Conservation (phyloP, 345 rosid genomes). For the Moricandia moricandioides region DNA sequence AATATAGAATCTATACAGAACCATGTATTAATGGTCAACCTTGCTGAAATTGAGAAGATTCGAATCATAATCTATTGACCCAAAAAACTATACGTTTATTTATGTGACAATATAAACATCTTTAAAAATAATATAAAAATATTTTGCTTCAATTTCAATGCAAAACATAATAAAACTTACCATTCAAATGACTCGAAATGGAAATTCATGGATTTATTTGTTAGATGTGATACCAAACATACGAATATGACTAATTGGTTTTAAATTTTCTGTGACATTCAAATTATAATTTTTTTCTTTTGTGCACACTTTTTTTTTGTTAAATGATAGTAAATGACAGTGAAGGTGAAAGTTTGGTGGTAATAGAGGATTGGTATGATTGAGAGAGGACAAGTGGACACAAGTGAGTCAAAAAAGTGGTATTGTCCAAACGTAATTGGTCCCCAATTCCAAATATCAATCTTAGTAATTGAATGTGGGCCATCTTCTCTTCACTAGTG, state of each 20-base stretch:
- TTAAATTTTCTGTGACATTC: neutral
- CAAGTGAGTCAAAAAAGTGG: slow-evolving; percentile 33
- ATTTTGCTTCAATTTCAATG: neutral
- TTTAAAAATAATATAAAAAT: neutral
- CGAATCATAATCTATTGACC: neutral
- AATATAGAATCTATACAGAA: neutral
- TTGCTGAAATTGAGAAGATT: neutral
- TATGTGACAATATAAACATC: neutral
- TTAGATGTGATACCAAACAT: neutral
- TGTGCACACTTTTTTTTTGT: too few relatives aligned
- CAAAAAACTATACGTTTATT: neutral
- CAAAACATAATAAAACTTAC: neutral
- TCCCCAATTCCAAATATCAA: slow-evolving; percentile 29
- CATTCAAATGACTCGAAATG: neutral
- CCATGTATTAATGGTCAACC: neutral
- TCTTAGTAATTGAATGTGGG: slow-evolving; percentile 18
- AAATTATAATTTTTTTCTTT: too few relatives aligned
- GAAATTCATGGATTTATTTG: neutral
- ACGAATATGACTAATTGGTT: neutral
- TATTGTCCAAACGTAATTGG: slow-evolving; percentile 21
- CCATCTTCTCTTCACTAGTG: slow-evolving; percentile 32
- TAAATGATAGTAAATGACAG: neutral
- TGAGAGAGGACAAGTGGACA: slow-evolving; percentile 36
- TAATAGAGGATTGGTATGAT: slow-evolving; percentile 31
- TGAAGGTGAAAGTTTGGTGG: slow-evolving; percentile 30